Evolutionary conservation across 2,329 filamentous ascomycete genomes (phyloP), one percentile per base, ranked within the genome.

Genomic region (Fusarium irregulare): DNA sequence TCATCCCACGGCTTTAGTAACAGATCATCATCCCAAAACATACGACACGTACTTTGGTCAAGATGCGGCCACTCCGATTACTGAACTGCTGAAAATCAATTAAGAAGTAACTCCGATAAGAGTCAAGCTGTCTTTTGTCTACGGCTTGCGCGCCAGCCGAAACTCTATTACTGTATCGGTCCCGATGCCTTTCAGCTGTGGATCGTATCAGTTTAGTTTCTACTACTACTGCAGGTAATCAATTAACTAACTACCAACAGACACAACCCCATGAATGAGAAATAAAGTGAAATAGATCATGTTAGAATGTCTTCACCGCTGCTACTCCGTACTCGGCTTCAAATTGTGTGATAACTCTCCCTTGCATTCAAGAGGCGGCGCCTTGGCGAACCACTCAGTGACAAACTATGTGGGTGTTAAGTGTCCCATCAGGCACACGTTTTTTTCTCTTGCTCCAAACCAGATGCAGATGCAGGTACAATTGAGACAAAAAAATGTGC

Each of bases 281-380:
- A 51, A 12, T 44, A 18, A 44, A 16, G 14, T 50, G 13, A 41
- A 28, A 58, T 57, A 23, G 40, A 25, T 37, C 34, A 37, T 37
- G 34, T 37, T 37, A 55, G 37, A 49, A 61, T 54, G 54, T 67
- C 64, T 70, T 70, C 63, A 70, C 66, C 67, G 67, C 61, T 58
- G 49, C 49, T 40, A 54, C 58, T 51, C 30, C 30, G 30, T 32
- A 32, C 30, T 32, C 64, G 58, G 23, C 51, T 51, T 27, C 34
- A 64, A 60, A n/a, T 20, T 20, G 49, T 68, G 44, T 68, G 37
- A 59, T 47, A 48, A 41, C 54, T 70, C 64, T 68, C 68, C 68
- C 68, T 71, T 71, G 68, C 68, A n/a, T 70, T 68, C 50, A 45
- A 63, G 51, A 56, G 56, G 51, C 56, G 63, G 58, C 67, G 63